phyloP scores from a whole-genome alignment of 73 alveolate species.

The Paramecium pentaurelia region DNA sequence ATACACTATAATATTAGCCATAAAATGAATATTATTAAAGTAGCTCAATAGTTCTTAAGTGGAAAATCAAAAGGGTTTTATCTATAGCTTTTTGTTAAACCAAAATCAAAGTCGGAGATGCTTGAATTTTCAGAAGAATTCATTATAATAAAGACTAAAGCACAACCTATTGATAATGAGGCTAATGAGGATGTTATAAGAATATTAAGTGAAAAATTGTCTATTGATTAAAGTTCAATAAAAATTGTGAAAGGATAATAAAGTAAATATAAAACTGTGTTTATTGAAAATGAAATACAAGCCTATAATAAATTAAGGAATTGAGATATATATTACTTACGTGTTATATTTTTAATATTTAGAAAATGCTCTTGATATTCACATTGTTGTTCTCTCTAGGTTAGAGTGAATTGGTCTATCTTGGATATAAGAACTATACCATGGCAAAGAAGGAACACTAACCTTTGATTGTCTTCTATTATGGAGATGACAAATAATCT shows the following conservation, averaged over 20 bases:
- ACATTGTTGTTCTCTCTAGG: neutral
- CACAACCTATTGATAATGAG: neutral
- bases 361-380: neutral
- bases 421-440: constrained; percentile 28
- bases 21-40: constrained; percentile 1
- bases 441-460: constrained; percentile 33
- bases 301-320: constrained; percentile 10
- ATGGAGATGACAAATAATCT: constrained; percentile 35
- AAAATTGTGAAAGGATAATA: neutral
- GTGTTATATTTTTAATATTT: neutral
- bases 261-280: neutral
- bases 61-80: neutral
- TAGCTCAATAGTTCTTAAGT: neutral
- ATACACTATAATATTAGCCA: neutral
- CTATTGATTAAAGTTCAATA: neutral
- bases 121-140: neutral
- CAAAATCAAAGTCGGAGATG: neutral
- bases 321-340: neutral
- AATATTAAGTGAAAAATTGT: neutral
- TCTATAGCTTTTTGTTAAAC: neutral
- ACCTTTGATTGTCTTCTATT: neutral
- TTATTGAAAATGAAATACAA: neutral
- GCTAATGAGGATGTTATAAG: neutral
- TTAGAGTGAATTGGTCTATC: neutral
- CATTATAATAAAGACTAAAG: neutral